These are phyloP conservation scores for Beauveria rudraprayagi DNA, from an alignment of 2,329 filamentous ascomycete species.

Conservation along the genomic window DNA sequence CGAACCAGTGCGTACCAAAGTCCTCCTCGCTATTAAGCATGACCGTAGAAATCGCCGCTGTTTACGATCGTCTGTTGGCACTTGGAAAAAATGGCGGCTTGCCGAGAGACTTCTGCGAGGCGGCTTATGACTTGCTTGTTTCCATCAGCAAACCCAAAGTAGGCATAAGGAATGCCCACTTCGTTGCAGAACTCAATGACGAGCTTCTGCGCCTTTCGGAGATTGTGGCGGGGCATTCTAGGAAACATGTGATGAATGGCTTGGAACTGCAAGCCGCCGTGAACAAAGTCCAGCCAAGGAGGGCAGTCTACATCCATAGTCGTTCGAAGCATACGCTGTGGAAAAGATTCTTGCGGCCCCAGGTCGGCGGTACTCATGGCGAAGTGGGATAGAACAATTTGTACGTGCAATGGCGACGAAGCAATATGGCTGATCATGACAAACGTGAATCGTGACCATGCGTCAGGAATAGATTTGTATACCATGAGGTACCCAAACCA, in stretches of 20 bases:
- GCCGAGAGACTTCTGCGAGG: conserved; percentile 70
- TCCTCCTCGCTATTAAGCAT: not conserved
- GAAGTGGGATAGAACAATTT: conserved; percentile 88
- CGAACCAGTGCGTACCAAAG: not conserved
- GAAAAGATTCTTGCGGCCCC: conserved; percentile 76
- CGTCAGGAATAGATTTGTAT: conserved; percentile 63
- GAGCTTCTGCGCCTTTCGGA: conserved; percentile 64
- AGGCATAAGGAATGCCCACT: conserved; percentile 73
- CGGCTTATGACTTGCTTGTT: conserved; percentile 73
- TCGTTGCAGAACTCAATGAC: conserved; percentile 77
- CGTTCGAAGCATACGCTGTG: conserved; percentile 83
- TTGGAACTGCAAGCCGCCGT: conserved; percentile 84
- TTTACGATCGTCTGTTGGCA: conserved; percentile 51
- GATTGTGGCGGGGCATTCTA: conserved; percentile 75
- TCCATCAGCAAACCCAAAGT: conserved; percentile 77
- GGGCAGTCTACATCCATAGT: conserved; percentile 93
- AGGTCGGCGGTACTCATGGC: conserved; percentile 88
- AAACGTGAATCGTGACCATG: conserved; percentile 62
- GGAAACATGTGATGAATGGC: conserved; percentile 82
- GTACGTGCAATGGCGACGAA: conserved; percentile 74
- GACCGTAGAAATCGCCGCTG: conserved; percentile 19
- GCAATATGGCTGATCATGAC: conserved; percentile 74
- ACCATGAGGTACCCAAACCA: conserved; percentile 81
- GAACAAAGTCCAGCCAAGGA: conserved; percentile 79
- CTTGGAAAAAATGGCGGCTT: conserved; percentile 68